phyloP scores from a whole-genome alignment of 164 flowering plant species.

The Vitis riparia region DNA sequence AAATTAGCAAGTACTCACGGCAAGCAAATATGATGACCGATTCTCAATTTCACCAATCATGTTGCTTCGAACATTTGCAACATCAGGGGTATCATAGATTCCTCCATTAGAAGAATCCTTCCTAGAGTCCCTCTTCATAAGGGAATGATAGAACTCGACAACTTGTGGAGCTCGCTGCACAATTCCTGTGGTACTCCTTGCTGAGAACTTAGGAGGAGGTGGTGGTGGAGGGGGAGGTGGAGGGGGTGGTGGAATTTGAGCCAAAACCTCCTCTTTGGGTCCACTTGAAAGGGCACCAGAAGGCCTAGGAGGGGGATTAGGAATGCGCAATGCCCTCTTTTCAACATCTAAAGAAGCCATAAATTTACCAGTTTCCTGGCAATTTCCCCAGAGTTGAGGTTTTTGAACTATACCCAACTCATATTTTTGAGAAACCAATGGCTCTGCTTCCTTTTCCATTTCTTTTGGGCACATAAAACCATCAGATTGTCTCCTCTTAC shows the following conservation, averaged over 20 bases:
- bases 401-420: conserved; percentile 34
- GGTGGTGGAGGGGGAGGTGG: conserved; percentile 87
- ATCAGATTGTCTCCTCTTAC: conserved; percentile 76
- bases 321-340: conserved; percentile 70
- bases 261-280: conserved; percentile 34
- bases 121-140: conserved; percentile 87
- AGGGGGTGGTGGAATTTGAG: conserved; percentile 45
- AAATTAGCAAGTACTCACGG: conserved; percentile 52
- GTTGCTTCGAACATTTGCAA: conserved; percentile 75
- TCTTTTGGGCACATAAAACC: conserved; percentile 57
- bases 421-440: conserved; percentile 30
- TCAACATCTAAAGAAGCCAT: conserved; percentile 48
- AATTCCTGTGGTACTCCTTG: conserved; percentile 34
- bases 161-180: conserved; percentile 92
- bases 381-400: conserved; percentile 29
- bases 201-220: conserved; percentile 57
- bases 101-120: conserved; percentile 70
- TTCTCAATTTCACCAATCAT: conserved; percentile 97
- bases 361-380: conserved; percentile 38
- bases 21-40: conserved; percentile 88
- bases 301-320: conserved; percentile 92
- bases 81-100: conserved; percentile 47
- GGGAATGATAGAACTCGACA: conserved; percentile 89
- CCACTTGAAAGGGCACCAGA: conserved; percentile 35
- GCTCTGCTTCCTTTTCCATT: conserved; percentile 39